Percentiles rank a stretch among this genome's conserved stretches.
phyloP scores from a whole-genome alignment of 345 rosid species.

The Carallia brachiata region DNA sequence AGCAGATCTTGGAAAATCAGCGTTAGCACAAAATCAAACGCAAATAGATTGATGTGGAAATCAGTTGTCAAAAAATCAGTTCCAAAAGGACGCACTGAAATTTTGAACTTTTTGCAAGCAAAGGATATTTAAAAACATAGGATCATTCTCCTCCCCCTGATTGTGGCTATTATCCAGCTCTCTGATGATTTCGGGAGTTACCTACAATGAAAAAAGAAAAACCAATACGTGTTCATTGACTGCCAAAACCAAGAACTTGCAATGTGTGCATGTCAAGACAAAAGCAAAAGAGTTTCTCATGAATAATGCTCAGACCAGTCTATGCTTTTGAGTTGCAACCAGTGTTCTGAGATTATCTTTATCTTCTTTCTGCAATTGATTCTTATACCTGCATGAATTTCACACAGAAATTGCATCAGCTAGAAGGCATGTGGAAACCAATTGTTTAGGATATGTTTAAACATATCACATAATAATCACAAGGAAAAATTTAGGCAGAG shows the following conservation, averaged over 20 bases:
- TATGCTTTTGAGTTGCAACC: conserved; percentile 66
- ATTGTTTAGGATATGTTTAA: too few species aligned
- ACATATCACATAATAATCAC: too few species aligned
- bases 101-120: conserved; percentile 1
- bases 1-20: too few species aligned
- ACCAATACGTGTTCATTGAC: not conserved
- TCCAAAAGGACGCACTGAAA: not conserved
- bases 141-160: conserved; percentile 83
- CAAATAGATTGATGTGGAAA: too few species aligned
- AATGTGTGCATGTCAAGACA: not conserved
- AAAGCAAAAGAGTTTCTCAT: not conserved
- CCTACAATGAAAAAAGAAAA: conserved; percentile 35
- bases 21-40: too few species aligned
- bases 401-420: conserved; percentile 1
- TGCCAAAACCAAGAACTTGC: not conserved
- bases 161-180: conserved; percentile 76
- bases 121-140: conserved; percentile 78
- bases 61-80: too few species aligned
- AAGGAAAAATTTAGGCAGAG: too few species aligned
- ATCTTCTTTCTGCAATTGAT: conserved; percentile 75
- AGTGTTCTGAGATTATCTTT: conserved; percentile 65
- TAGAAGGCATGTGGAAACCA: too few species aligned
- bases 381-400: conserved; percentile 62
- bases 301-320: conserved; percentile 50
- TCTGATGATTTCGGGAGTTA: conserved; percentile 78